Evolutionary conservation across 2,329 filamentous ascomycete genomes (phyloP), one percentile per base, ranked within the genome.

Genomic region (Venturia nashicola): DNA sequence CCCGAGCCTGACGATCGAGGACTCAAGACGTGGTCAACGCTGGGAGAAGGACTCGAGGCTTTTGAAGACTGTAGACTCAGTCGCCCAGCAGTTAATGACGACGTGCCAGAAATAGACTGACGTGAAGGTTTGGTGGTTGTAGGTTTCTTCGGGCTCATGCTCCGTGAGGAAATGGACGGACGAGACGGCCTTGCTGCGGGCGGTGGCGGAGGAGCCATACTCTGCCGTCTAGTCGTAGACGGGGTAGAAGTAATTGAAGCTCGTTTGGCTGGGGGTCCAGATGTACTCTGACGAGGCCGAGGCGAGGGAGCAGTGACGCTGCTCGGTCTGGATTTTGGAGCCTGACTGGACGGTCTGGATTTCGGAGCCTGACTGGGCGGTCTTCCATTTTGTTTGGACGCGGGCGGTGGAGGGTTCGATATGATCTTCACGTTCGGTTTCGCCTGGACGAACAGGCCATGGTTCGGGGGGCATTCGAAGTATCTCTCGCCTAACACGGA

Each of bases 371-470:
- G 57, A 20, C 61, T 59, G 14, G 55, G 43, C 34, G 65, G 32
- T 55, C 39, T 61, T 20, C 62, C 63, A 57, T 67, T 62, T n/a
- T 55, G 43, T 36, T 51, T 65, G 11, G 65, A 39, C 27, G 63
- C 55, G 54, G 65, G 46, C 34, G 87, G 75, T 67, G 76, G 75
- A 66, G 74, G 72, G 65, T 76, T 48, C 32, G 74, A 68, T 67
- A 77, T 60, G 71, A 80, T 71, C 42, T 86, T 78, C 14, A 81
- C 82, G 61, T 94, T 80, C 65, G 87, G 87, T 63, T 83, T 78
- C 39, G 90, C 86, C 67, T 90, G 84, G 64, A 97, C 83, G 71
- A 99, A 97, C 85, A 99, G 94, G 80, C 90, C 84, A 83, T 87
- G 75, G 72, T 82, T 76, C 55, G 79, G 76, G 60, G 80, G 74